Evolutionary conservation across 225 moss, liverwort and hornwort species (phyloP), one percentile per base, ranked within the genome.

Genomic region (Physcomitrellopsis africana): DNA sequence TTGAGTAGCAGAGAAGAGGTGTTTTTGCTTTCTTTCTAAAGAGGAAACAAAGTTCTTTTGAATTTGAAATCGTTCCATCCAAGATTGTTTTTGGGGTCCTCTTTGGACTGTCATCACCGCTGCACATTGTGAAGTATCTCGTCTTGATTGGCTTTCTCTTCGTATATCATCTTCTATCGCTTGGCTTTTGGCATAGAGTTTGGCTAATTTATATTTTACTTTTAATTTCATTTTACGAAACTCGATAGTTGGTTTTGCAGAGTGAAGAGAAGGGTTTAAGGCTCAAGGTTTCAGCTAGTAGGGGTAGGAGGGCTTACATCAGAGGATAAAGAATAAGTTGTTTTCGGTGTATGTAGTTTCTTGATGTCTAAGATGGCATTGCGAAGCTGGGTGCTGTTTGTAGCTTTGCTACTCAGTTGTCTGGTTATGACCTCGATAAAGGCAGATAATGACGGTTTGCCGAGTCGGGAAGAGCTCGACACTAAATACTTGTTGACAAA

Each of bases 391-490:
- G 8, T 60, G 53, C 74, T 85, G 75, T 67, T 79, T 42, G 20
- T 81, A 68, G 78, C 13, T 0, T 58, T 85, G 59, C 46, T 72
- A 37, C 44, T 85, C 24, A 75, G 81, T 63, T 81, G 41, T 79
- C 48, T 81, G 26, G 79, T 64, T 68, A 14, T 76, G 64, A 14
- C 59, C 8, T 59, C 72, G 47, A 81, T 69, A 18, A 77, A 81
- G 49, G 65, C 63, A 17, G 75, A 62, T 63, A 68, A 79, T 19
- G 61, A 51, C 12, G 82, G 81, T 5, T 65, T 79, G n/a, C 79
- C 81, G 7, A 75, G 72, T 76, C 84, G 81, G 73, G 78, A 82
- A 55, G 85, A 88, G 81, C 79, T 83, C 8, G 85, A 88, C 70
- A 23, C 72, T 60, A 88, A 88, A 66, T 85, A 85, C 44, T 17